Evolutionary conservation across 305 asterid genomes (phyloP).

Genomic region (Andrographis paniculata): DNA sequence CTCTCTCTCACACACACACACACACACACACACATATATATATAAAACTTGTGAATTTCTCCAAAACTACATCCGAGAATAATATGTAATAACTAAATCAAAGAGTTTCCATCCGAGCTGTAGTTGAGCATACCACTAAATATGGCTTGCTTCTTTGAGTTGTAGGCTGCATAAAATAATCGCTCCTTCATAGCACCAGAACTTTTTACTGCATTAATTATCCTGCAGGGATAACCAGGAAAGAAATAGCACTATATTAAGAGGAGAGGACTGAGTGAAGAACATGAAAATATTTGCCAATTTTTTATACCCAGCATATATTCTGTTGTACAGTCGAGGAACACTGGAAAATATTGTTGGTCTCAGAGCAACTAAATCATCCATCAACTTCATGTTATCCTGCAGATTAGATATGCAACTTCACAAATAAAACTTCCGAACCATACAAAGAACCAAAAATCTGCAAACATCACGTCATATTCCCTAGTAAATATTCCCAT

Average conservation of each 20-base stretch:
- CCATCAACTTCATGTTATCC: slow-evolving; percentile 96
- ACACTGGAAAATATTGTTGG: slow-evolving; percentile 96
- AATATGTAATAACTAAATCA: slow-evolving; percentile 4
- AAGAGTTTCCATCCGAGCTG: slow-evolving; percentile 12
- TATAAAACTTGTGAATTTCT: too few species aligned
- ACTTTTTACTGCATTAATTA: slow-evolving; percentile 69
- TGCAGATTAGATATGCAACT: slow-evolving; percentile 33
- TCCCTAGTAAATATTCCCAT: not conserved
- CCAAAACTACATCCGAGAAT: too few species aligned
- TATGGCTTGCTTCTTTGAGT: slow-evolving; percentile 88
- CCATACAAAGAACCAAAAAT: slow-evolving; percentile 10
- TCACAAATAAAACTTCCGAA: slow-evolving; percentile 18
- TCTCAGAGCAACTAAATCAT: slow-evolving; percentile 81
- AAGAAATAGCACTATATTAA: slow-evolving; percentile 11
- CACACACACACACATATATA: too few species aligned
- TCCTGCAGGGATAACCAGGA: slow-evolving; percentile 38
- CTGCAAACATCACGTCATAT: slow-evolving; percentile 10
- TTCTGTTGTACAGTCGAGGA: slow-evolving; percentile 96
- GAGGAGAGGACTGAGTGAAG: slow-evolving; percentile 19
- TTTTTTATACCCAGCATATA: slow-evolving; percentile 78
- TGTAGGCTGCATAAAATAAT: slow-evolving; percentile 87
- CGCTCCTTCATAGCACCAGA: slow-evolving; percentile 83
- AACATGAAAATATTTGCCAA: slow-evolving; percentile 15
- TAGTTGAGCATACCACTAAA: slow-evolving; percentile 51
- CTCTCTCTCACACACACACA: too few species aligned